These are phyloP conservation scores for Solanum sejunctum DNA, from an alignment of 257 asterid species.

Conservation along the genomic window DNA sequence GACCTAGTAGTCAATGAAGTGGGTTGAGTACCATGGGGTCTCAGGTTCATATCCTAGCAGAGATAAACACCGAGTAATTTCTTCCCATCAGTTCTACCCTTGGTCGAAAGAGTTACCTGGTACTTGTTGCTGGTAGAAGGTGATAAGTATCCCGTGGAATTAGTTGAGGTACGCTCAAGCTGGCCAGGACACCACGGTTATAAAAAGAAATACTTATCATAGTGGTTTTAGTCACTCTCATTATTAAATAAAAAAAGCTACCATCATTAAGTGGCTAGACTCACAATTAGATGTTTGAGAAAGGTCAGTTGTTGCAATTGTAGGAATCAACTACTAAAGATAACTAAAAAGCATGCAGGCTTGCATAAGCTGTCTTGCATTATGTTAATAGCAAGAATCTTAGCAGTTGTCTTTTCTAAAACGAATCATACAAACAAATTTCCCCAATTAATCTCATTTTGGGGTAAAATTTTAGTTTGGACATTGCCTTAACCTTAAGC, in stretches of 20 bases:
- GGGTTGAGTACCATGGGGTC: too few relatives aligned
- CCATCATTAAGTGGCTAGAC: neutral
- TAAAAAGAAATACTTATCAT: neutral
- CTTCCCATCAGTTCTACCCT: too few relatives aligned
- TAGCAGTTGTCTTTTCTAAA: neutral
- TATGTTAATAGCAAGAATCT: neutral
- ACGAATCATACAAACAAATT: neutral
- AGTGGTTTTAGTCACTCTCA: neutral
- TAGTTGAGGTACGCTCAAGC: too few relatives aligned
- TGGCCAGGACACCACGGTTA: too few relatives aligned
- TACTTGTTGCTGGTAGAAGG: too few relatives aligned
- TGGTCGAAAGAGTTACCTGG: too few relatives aligned
- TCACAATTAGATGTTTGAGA: neutral
- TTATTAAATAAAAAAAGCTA: neutral
- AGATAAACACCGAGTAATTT: too few relatives aligned
- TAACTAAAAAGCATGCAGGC: neutral
- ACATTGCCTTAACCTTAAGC: neutral
- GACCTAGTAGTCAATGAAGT: too few relatives aligned
- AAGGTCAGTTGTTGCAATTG: neutral
- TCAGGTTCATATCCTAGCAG: too few relatives aligned
- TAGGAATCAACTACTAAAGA: neutral
- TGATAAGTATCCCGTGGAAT: too few relatives aligned
- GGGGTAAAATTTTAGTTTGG: neutral
- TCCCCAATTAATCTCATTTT: neutral
- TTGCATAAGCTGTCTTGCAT: neutral